phyloP scores from a whole-genome alignment of 352 stramenopile species.

The Phytophthora chlamydospora region DNA sequence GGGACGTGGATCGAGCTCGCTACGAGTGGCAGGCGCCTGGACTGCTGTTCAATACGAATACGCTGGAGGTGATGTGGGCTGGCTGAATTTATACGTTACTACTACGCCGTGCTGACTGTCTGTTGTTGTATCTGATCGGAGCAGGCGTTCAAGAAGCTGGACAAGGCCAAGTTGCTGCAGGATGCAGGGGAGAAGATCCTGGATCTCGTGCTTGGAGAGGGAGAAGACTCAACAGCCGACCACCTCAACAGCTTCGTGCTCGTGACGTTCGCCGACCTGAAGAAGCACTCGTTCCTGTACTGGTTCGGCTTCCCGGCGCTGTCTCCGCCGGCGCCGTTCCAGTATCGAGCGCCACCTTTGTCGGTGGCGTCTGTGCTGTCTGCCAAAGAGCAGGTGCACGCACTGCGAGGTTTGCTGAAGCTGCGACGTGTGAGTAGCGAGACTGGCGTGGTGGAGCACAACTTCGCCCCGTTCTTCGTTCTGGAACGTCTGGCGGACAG shows the following conservation, averaged over 20 bases:
- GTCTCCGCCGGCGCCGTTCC: conserved; percentile 43
- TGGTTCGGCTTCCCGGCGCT: conserved; percentile 94
- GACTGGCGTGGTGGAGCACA: conserved; percentile 26
- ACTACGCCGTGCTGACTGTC: not conserved
- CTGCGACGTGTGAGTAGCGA: conserved; percentile 32
- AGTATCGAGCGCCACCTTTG: conserved; percentile 33
- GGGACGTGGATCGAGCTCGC: conserved; percentile 53
- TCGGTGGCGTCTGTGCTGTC: conserved; percentile 46
- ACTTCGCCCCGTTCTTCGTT: conserved; percentile 75
- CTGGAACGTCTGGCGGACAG: conserved; percentile 43
- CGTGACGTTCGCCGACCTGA: conserved; percentile 93
- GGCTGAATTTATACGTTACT: not conserved
- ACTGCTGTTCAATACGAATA: conserved; percentile 86
- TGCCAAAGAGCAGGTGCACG: conserved; percentile 39
- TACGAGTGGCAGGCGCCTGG: conserved; percentile 84
- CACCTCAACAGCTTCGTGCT: conserved; percentile 88
- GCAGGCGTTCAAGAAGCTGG: conserved; percentile 84
- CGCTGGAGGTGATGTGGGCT: conserved; percentile 62
- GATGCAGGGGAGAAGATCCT: conserved; percentile 47
- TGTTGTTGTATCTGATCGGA: not conserved
- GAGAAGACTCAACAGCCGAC: conserved; percentile 35
- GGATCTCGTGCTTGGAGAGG: conserved; percentile 30
- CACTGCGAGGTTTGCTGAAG: conserved; percentile 48
- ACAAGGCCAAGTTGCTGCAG: conserved; percentile 81
- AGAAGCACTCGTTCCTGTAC: conserved; percentile 93